Evolutionary conservation across 2,329 filamentous ascomycete genomes (phyloP).

Genomic region (Exophiala spinifera): DNA sequence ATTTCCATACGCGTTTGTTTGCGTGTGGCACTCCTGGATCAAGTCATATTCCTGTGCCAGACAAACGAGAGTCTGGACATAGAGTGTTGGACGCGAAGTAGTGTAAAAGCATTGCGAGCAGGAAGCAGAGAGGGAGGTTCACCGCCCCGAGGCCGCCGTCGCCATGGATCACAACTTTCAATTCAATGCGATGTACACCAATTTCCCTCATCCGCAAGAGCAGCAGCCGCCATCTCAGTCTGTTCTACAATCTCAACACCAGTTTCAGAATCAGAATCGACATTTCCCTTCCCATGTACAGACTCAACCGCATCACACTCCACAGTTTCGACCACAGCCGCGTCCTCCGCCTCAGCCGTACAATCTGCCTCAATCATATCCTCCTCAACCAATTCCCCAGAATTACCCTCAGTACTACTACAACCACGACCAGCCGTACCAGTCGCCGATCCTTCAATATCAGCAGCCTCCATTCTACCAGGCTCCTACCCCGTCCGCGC

Average conservation of each 20-base stretch:
- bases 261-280: not conserved
- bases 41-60: not conserved
- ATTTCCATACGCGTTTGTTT: too few species aligned
- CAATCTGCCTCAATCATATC: conserved; percentile 3
- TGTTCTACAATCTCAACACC: conserved; percentile 1
- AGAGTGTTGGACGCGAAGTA: not conserved
- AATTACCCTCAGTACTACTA: conserved; percentile 40
- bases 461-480: conserved; percentile 3
- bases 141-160: not conserved
- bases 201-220: not conserved
- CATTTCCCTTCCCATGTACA: not conserved
- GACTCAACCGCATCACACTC: not conserved
- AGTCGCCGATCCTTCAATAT: conserved; percentile 2
- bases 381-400: conserved; percentile 4
- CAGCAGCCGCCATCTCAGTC: not conserved
- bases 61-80: not conserved
- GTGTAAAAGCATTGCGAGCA: not conserved
- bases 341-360: not conserved
- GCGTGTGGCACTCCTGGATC: not conserved
- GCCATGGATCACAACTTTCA: conserved; percentile 18
- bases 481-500: not conserved
- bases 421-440: conserved; percentile 36
- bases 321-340: conserved; percentile 4
- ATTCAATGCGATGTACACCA: conserved; percentile 4
- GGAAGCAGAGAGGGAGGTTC: not conserved